Base-by-base conservation (phyloP, 768 basidiomycete species). In the Tylopilus plumbeoviolaceoides region DNA sequence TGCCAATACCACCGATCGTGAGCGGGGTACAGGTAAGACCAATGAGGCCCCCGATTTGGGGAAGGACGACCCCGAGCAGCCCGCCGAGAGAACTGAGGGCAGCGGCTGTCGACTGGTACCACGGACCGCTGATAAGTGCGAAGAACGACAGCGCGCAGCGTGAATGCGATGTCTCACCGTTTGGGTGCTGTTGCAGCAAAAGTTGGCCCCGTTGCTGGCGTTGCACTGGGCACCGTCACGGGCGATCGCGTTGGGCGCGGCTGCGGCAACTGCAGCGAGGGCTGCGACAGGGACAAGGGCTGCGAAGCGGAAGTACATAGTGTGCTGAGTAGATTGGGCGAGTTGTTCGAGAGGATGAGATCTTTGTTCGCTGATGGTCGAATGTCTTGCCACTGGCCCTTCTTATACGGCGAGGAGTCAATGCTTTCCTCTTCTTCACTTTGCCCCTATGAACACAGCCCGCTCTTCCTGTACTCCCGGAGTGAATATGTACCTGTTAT, bases 251-350 rank as follows among this genome's bases (percentile, higher is more conserved):
- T 33, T 33, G 14, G 59, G 59, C 20, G 55, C 59, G 6, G 54
- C 61, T 0, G 46, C 27, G 8, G 17, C 61, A 6, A 40, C 33
- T 17, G 48, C 52, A n/a, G 12, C 52, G 18, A 62, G 50, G 20
- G 58, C 54, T 35, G 40, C 46, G 41, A 62, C n/a, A 12, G 55
- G 38, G 38, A 60, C 17, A 7, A 63, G 23, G 21, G 33, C 7
- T 41, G 55, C 21, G 18, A 51, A 39, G 44, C 45, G 50, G n/a
- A 27, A 14, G 30, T n/a, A 45, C 61, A 63, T 63, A 4, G 43
- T 41, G 28, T 10, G 17, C 36, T 7, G 42, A 33, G 23, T 7
- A 6, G 35, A 36, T 14, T 36, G 35, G 35, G 17, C 23, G 20
- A 10, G 8, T 20, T 42, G 40, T 40, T 50, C 14, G 25, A 44